phyloP scores from a whole-genome alignment of 768 basidiomycete species.

The Brasilioporus rufonigricans region DNA sequence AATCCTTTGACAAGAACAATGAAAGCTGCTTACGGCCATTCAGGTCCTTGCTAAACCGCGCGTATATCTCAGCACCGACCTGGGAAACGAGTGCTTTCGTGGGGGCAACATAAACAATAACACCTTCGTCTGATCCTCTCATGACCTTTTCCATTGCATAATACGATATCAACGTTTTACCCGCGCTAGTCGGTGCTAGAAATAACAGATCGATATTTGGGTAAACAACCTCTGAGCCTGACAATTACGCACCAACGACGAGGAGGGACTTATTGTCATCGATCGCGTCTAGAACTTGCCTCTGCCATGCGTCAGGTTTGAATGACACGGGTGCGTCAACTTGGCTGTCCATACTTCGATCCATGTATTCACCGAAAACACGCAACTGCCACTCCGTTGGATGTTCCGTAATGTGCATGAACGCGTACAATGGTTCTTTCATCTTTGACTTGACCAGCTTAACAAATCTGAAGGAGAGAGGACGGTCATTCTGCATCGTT shows the following conservation, averaged over 20 bases:
- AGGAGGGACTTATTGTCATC: conserved; percentile 59
- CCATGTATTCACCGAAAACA: conserved; percentile 71
- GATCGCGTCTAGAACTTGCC: conserved; percentile 60
- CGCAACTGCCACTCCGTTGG: conserved; percentile 66
- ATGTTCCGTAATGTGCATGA: conserved; percentile 56
- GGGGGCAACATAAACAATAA: conserved; percentile 72
- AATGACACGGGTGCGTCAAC: conserved; percentile 59
- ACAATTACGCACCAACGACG: conserved; percentile 50
- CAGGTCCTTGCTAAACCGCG: conserved; percentile 58
- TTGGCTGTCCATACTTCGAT: conserved; percentile 64
- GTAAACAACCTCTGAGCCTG: not conserved
- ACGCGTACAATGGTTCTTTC: conserved; percentile 39
- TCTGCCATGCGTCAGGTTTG: conserved; percentile 70
- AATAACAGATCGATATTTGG: not conserved
- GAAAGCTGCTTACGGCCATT: conserved; percentile 38
- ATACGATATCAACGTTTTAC: conserved; percentile 76
- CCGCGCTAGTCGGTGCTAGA: conserved; percentile 66
- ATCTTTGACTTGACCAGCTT: conserved; percentile 52
- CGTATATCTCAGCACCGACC: conserved; percentile 72
- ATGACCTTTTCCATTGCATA: conserved; percentile 75
- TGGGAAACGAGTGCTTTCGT: conserved; percentile 74
- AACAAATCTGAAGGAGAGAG: conserved; percentile 50
- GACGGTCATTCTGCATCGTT: conserved; percentile 22
- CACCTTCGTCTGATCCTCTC: conserved; percentile 58
- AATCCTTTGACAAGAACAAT: not conserved